These are phyloP conservation scores for Mallotus nudiflorus DNA, from an alignment of 345 rosid genomes.

Conservation along the genomic window DNA sequence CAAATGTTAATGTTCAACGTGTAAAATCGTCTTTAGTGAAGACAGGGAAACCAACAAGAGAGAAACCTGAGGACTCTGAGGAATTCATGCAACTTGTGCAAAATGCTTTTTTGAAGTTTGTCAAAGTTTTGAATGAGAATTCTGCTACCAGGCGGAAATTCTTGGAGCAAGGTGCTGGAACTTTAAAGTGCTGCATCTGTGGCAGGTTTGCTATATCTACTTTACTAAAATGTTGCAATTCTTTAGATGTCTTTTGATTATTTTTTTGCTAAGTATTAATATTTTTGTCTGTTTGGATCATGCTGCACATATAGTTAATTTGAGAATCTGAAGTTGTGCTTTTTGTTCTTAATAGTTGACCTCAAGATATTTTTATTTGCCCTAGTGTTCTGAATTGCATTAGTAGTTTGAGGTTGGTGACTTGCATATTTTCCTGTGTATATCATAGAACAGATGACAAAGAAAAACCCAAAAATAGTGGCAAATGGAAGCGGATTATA, in stretches of 20 bases:
- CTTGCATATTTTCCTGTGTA: too few relatives aligned
- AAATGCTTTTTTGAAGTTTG: constrained; percentile 39
- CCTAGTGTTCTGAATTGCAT: background rate
- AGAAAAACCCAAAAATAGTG: too few relatives aligned
- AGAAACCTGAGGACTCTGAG: constrained; percentile 37
- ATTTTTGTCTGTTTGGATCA: background rate
- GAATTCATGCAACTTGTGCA: constrained; percentile 43
- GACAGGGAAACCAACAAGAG: constrained; percentile 13
- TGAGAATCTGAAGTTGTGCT: background rate
- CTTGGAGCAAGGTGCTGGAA: constrained; percentile 27
- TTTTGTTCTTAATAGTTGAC: background rate
- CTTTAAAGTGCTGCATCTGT: constrained; percentile 47
- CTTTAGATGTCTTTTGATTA: background rate
- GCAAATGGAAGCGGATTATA: too few relatives aligned
- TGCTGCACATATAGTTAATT: background rate
- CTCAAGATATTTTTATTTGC: background rate
- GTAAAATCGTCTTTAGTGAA: background rate
- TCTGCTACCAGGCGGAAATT: constrained; percentile 38
- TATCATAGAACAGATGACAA: too few relatives aligned
- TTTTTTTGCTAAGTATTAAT: background rate
- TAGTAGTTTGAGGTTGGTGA: background rate
- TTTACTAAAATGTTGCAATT: background rate
- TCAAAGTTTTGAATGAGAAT: constrained; percentile 49
- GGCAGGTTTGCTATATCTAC: constrained; percentile 43
- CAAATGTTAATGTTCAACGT: constrained; percentile 4